Conservation (phyloP, 371 early-diverging fungal genomes). For the Dinochytrium kinnereticum region DNA sequence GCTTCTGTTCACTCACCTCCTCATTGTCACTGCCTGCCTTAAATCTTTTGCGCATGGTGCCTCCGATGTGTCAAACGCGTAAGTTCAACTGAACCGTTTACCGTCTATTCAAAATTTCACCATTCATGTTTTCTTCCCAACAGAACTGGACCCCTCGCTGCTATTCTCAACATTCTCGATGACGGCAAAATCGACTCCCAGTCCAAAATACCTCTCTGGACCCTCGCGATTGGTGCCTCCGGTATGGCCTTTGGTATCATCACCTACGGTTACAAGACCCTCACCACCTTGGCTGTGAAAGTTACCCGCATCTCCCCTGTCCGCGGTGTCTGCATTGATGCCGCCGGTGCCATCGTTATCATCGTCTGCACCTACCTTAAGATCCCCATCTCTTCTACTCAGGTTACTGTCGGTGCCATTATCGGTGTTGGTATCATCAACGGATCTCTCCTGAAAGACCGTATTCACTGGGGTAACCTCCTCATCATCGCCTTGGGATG, state of each 20-base stretch:
- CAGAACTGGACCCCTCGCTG: slow-evolving; percentile 1
- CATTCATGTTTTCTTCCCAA: neutral
- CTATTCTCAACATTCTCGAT: slow-evolving; percentile 9
- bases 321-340: slow-evolving; percentile 7
- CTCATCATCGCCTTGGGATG: slow-evolving; percentile 1
- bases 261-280: slow-evolving; percentile 10
- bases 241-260: slow-evolving; percentile 11
- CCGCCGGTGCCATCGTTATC: slow-evolving; percentile 11
- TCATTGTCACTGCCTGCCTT: slow-evolving; percentile 18
- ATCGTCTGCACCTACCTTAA: slow-evolving; percentile 4
- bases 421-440: slow-evolving; percentile 75
- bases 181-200: slow-evolving; percentile 7
- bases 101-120: neutral
- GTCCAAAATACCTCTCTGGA: slow-evolving; percentile 5
- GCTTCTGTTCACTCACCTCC: neutral
- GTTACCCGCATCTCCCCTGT: slow-evolving; percentile 12
- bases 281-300: neutral
- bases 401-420: slow-evolving; percentile 83
- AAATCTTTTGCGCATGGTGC: slow-evolving; percentile 14
- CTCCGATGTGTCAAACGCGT: slow-evolving; percentile 24
- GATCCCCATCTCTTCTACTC: slow-evolving; percentile 64
- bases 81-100: neutral
- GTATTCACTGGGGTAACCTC: slow-evolving; percentile 7
- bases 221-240: neutral
- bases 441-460: neutral